phyloP scores from a whole-genome alignment of 352 stramenopile genomes.

The Phytophthora colocasiae region DNA sequence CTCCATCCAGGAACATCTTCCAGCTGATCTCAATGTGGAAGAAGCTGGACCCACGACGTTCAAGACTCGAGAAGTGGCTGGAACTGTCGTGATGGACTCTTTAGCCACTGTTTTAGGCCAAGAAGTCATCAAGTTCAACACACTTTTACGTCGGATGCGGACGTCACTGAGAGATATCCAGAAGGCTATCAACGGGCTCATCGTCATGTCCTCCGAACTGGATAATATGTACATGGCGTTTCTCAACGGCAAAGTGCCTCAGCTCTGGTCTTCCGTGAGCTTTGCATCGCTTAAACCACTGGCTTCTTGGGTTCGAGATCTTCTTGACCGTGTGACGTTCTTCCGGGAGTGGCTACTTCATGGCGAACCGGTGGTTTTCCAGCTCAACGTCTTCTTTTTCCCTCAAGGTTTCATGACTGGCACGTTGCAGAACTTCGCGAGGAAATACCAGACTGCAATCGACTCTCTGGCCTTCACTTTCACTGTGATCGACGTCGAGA shows the following conservation, averaged over 20 bases:
- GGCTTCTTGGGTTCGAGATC: slow-evolving; percentile 92
- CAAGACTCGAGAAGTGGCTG: slow-evolving; percentile 83
- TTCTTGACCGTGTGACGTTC: slow-evolving; percentile 91
- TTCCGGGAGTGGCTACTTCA: slow-evolving; percentile 91
- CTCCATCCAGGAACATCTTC: slow-evolving; percentile 71
- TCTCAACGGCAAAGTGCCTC: slow-evolving; percentile 91
- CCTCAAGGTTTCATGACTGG: slow-evolving; percentile 97
- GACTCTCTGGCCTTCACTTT: slow-evolving; percentile 95
- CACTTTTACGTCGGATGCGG: slow-evolving; percentile 86
- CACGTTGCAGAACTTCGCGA: slow-evolving; percentile 94
- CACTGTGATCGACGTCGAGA: slow-evolving; percentile 74
- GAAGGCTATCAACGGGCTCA: slow-evolving; percentile 83
- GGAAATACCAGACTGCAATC: slow-evolving; percentile 96
- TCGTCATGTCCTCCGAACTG: slow-evolving; percentile 96
- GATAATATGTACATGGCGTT: slow-evolving; percentile 97
- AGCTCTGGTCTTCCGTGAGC: slow-evolving; percentile 88
- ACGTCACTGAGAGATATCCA: slow-evolving; percentile 84
- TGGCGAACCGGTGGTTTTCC: slow-evolving; percentile 93
- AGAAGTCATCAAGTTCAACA: slow-evolving; percentile 96
- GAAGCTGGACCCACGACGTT: slow-evolving; percentile 93
- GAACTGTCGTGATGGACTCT: slow-evolving; percentile 91
- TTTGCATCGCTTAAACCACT: slow-evolving; percentile 95
- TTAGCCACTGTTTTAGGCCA: slow-evolving; percentile 93
- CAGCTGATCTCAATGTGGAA: slow-evolving; percentile 75
- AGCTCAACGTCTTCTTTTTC: slow-evolving; percentile 96